Evolutionary conservation across 441 rosid species (phyloP).

Genomic region (Viola pubescens): DNA sequence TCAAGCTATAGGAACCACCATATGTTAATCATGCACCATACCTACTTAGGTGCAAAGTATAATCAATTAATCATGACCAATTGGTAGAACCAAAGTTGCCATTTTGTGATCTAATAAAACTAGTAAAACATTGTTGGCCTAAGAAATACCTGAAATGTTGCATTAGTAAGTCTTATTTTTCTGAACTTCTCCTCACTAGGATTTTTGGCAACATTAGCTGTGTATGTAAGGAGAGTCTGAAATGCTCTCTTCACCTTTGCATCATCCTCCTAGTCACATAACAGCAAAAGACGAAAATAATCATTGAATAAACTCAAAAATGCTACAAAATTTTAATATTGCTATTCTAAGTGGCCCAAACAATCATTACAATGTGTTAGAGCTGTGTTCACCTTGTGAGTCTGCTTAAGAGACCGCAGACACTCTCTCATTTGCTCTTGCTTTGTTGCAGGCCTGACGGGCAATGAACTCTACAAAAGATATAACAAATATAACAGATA

Average conservation of each 20-base stretch:
- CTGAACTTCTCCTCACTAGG: slow-evolving; percentile 89
- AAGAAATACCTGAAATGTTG: slow-evolving; percentile 69
- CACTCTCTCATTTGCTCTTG: slow-evolving; percentile 90
- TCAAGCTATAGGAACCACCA: not conserved
- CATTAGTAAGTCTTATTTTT: slow-evolving; percentile 81
- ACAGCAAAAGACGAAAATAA: not conserved
- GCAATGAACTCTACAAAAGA: slow-evolving; percentile 58
- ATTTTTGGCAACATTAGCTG: slow-evolving; percentile 84
- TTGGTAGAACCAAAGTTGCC: not conserved
- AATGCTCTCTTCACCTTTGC: slow-evolving; percentile 90
- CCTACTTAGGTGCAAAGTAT: not conserved
- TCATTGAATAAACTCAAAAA: not conserved
- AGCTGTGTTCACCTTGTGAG: slow-evolving; percentile 53
- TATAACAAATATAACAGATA: not conserved
- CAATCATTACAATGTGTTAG: not conserved
- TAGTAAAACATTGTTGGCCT: not conserved
- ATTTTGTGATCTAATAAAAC: not conserved
- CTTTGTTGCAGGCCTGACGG: slow-evolving; percentile 87
- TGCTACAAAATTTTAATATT: not conserved
- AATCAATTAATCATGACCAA: not conserved
- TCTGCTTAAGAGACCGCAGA: slow-evolving; percentile 82
- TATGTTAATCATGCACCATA: not conserved
- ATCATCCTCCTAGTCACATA: slow-evolving; percentile 61
- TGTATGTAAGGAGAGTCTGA: slow-evolving; percentile 81
- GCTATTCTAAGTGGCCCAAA: not conserved